These are phyloP conservation scores for Mesembryanthemum crystallinum DNA, from an alignment of 148 eudicot genomes.

Conservation along the genomic window DNA sequence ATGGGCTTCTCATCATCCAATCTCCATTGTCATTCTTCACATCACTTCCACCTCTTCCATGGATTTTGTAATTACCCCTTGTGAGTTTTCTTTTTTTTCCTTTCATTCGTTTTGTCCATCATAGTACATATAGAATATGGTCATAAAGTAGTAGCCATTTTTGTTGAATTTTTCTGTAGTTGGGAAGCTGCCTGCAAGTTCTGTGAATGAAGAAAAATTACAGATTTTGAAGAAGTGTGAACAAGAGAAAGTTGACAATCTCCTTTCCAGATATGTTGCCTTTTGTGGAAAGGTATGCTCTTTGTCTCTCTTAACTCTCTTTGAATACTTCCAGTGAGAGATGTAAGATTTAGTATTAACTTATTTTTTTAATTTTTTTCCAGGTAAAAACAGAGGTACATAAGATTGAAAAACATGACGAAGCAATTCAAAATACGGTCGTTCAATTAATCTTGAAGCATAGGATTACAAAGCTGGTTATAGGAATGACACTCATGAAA, in stretches of 20 bases:
- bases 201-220: slow-evolving; percentile 57
- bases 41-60: slow-evolving; percentile 34
- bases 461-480: slow-evolving; percentile 58
- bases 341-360: not conserved
- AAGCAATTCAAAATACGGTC: slow-evolving; percentile 46
- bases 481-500: slow-evolving; percentile 53
- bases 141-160: not conserved
- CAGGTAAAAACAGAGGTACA: slow-evolving; percentile 60
- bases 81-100: slow-evolving; percentile 35
- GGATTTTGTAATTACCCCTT: slow-evolving; percentile 52
- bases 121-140: not conserved
- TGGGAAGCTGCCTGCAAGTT: slow-evolving; percentile 68
- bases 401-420: slow-evolving; percentile 46
- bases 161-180: slow-evolving; percentile 32
- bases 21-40: slow-evolving; percentile 56
- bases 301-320: not conserved
- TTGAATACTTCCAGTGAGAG: not conserved
- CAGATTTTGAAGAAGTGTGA: slow-evolving; percentile 48
- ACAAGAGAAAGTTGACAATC: slow-evolving; percentile 49
- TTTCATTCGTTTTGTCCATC: not conserved
- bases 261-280: slow-evolving; percentile 43
- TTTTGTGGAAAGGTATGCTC: slow-evolving; percentile 64
- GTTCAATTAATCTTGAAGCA: slow-evolving; percentile 43
- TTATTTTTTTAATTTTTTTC: not conserved
- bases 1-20: slow-evolving; percentile 44